These are phyloP conservation scores for Botrytis tulipae DNA, from an alignment of 2,329 filamentous ascomycete genomes.

Conservation along the genomic window DNA sequence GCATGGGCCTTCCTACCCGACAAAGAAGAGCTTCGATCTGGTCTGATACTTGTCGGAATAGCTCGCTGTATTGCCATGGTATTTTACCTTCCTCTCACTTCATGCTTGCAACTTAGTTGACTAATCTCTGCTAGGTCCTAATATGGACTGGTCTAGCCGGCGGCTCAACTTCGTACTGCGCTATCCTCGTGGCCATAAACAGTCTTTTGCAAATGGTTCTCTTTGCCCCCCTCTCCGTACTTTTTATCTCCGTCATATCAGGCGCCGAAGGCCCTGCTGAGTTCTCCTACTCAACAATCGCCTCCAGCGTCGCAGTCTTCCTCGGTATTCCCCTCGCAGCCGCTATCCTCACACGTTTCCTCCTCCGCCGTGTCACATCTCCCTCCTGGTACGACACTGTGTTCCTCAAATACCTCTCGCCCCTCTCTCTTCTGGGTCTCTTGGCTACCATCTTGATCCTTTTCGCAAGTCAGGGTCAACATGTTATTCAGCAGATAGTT, in stretches of 20 bases:
- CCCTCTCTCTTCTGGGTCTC: slow-evolving; percentile 77
- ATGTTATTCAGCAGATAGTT: slow-evolving; percentile 79
- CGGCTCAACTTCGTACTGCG: slow-evolving; percentile 80
- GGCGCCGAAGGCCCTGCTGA: slow-evolving; percentile 43
- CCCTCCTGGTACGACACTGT: slow-evolving; percentile 61
- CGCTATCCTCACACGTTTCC: slow-evolving; percentile 72
- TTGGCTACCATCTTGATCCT: slow-evolving; percentile 85
- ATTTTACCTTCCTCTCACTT: neutral
- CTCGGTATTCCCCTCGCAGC: slow-evolving; percentile 80
- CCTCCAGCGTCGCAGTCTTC: slow-evolving; percentile 79
- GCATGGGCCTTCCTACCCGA: slow-evolving; percentile 68
- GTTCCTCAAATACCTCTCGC: slow-evolving; percentile 69
- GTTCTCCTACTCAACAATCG: slow-evolving; percentile 64
- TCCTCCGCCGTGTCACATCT: slow-evolving; percentile 54
- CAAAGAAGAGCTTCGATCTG: slow-evolving; percentile 56
- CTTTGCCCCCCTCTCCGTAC: slow-evolving; percentile 62
- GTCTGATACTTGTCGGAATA: slow-evolving; percentile 78
- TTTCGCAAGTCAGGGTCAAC: slow-evolving; percentile 76
- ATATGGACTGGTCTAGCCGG: slow-evolving; percentile 79
- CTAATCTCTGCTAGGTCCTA: slow-evolving; percentile 40
- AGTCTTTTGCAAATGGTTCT: slow-evolving; percentile 73
- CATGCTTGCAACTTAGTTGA: neutral
- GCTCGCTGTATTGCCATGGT: slow-evolving; percentile 89
- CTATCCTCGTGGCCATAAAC: slow-evolving; percentile 73
- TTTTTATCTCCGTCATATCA: slow-evolving; percentile 71